phyloP scores from a whole-genome alignment of 1,284 basidiomycete genomes.

The Microbotryomycetes sp. region DNA sequence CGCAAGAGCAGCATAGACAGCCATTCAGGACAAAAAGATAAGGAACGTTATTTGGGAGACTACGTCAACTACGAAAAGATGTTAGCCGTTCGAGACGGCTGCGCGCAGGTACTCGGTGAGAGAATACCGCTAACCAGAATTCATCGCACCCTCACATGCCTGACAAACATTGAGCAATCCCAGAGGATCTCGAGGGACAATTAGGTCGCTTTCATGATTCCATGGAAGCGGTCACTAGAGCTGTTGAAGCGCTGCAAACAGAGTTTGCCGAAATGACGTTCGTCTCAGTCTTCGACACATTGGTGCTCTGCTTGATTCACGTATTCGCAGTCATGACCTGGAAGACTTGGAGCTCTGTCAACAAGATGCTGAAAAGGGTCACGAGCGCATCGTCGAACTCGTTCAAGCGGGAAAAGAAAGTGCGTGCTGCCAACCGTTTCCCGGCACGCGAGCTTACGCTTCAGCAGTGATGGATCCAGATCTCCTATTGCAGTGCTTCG shows the following conservation, averaged over 20 bases:
- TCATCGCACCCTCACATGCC: too few relatives aligned
- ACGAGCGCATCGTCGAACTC: slow-evolving; percentile 27
- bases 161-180: too few relatives aligned
- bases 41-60: slow-evolving; percentile 30
- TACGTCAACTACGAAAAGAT: slow-evolving; percentile 35
- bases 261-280: slow-evolving; percentile 28
- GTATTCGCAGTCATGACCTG: slow-evolving; percentile 14
- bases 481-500: slow-evolving; percentile 20
- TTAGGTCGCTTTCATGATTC: slow-evolving; percentile 13
- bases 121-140: too few relatives aligned
- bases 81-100: slow-evolving; percentile 32
- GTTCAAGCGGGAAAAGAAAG: slow-evolving; percentile 18
- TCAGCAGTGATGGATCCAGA: slow-evolving; percentile 19
- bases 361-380: slow-evolving; percentile 29
- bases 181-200: slow-evolving; percentile 18
- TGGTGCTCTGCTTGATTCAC: background rate
- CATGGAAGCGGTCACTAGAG: slow-evolving; percentile 19
- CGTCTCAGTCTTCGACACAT: background rate
- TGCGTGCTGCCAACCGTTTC: background rate
- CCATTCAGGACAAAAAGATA: slow-evolving; percentile 8
- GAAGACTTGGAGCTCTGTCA: slow-evolving; percentile 34
- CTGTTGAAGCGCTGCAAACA: slow-evolving; percentile 19
- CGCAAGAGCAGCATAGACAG: background rate
- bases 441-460: slow-evolving; percentile 2
- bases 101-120: slow-evolving; percentile 28